phyloP scores from a whole-genome alignment of 257 asterid genomes.

The Eucommia ulmoides region DNA sequence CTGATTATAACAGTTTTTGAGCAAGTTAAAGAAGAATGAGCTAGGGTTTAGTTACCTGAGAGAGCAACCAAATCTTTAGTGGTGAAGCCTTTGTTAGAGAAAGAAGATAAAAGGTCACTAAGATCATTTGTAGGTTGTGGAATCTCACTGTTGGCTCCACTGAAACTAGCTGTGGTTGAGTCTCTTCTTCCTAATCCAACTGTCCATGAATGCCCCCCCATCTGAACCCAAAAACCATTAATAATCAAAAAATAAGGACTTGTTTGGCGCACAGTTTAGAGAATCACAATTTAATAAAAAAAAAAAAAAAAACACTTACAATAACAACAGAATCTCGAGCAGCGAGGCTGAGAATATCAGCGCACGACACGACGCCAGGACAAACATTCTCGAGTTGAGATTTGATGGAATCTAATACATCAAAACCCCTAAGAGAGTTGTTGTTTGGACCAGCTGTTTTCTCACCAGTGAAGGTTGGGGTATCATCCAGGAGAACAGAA shows the following conservation, averaged over 20 bases:
- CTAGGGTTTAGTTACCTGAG: constrained; percentile 37
- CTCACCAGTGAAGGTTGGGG: not conserved
- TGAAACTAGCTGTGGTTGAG: constrained; percentile 43
- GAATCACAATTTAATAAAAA: too few relatives aligned
- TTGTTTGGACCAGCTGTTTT: not conserved
- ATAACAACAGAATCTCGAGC: constrained; percentile 51
- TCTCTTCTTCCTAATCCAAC: constrained; percentile 53
- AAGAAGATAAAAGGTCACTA: constrained; percentile 30
- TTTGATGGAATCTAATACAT: constrained; percentile 24
- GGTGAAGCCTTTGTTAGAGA: constrained; percentile 45
- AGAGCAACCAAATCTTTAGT: constrained; percentile 51
- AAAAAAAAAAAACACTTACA: constrained; percentile 11
- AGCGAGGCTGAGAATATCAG: constrained; percentile 46
- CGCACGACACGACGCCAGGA: constrained; percentile 50
- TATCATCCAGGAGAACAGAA: not conserved
- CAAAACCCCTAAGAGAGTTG: not conserved
- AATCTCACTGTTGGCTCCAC: constrained; percentile 34
- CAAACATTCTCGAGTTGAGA: constrained; percentile 29
- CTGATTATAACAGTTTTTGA: too few relatives aligned
- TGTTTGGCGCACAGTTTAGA: too few relatives aligned
- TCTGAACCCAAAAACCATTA: constrained; percentile 12
- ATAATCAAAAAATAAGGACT: not conserved
- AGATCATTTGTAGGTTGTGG: constrained; percentile 45
- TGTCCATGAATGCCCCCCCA: constrained; percentile 53
- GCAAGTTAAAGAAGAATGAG: too few relatives aligned